Evolutionary conservation across 306 rosid species (phyloP).

Genomic region (Boehmeria nivea): DNA sequence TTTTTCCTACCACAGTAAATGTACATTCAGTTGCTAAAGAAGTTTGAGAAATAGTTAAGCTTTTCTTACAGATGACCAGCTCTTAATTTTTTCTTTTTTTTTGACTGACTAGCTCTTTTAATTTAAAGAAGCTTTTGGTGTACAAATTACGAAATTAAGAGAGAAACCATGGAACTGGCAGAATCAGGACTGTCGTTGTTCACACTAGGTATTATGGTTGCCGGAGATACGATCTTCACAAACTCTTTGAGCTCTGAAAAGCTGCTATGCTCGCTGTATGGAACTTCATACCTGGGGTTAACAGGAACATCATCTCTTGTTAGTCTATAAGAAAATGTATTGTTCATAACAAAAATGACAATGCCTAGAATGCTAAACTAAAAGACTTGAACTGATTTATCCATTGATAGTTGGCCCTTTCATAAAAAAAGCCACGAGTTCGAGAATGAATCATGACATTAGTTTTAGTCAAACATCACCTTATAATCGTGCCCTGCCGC

Average conservation of each 20-base stretch:
- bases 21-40: too few species aligned
- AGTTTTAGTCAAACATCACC: slow-evolving; percentile 32
- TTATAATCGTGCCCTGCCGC: slow-evolving; percentile 92
- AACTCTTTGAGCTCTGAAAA: slow-evolving; percentile 78
- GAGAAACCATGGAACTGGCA: slow-evolving; percentile 68
- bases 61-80: background rate
- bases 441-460: background rate
- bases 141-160: slow-evolving; percentile 46
- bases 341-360: background rate
- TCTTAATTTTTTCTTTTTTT: too few species aligned
- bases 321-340: slow-evolving; percentile 1
- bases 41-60: too few species aligned
- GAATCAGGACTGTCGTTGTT: slow-evolving; percentile 79
- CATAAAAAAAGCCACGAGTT: slow-evolving; percentile 1
- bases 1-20: too few species aligned
- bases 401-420: background rate
- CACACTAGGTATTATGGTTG: slow-evolving; percentile 80
- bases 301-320: slow-evolving; percentile 2
- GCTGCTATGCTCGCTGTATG: slow-evolving; percentile 93
- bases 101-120: too few species aligned
- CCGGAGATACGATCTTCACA: slow-evolving; percentile 67
- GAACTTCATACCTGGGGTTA: slow-evolving; percentile 74
- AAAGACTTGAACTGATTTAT: background rate
- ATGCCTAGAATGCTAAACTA: background rate
- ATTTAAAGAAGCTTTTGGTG: background rate